Base-by-base conservation (phyloP, 345 rosid species). In the Viola odorata region DNA sequence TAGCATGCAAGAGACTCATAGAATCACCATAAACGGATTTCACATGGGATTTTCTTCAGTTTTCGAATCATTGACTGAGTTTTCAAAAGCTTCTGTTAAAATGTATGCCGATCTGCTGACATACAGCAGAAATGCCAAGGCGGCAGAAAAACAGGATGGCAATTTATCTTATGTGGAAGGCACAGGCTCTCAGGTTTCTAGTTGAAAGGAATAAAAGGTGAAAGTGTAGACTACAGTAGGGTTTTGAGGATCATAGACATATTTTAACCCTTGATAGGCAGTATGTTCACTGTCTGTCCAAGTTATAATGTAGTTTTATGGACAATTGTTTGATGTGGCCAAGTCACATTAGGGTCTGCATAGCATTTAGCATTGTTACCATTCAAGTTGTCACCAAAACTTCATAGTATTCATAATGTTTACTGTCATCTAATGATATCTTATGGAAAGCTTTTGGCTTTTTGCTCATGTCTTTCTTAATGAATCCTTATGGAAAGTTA, bases 11-110 rank as follows among this genome's bases (percentile, higher is more conserved):
- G 75, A 73, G 62, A 75, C 81, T 0, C 66, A 73, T 45, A 55
- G 49, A 38, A 69, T 74, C 54, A 71, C 68, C 3, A 23, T 81
- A 50, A 45, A 57, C 41, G 74, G 81, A 50, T 67, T 81, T 45
- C 82, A 76, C 63, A 61, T 60, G 37, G 79, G 82, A 48, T 69
- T 81, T 45, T 65, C 66, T 8, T 49, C 73, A 0, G 77, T 81
- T 36, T 71, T 81, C 7, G 67, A 60, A 49, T 70, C 79, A 0
- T 37, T 81, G 63, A 51, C 60, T 1, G 72, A 62, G 63, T 81
- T 76, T 54, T 78, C 81, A 13, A 67, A 67, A 59, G 78, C 73
- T 45, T 66, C 73, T 45, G 62, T 58, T 12, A 51, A 70, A 55
- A 73, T 76, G 79, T 78, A 78, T 45, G 55, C 56, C 13, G 73